Base-by-base conservation (phyloP, 75 land plant species). In the Isoetes taiwanensis region DNA sequence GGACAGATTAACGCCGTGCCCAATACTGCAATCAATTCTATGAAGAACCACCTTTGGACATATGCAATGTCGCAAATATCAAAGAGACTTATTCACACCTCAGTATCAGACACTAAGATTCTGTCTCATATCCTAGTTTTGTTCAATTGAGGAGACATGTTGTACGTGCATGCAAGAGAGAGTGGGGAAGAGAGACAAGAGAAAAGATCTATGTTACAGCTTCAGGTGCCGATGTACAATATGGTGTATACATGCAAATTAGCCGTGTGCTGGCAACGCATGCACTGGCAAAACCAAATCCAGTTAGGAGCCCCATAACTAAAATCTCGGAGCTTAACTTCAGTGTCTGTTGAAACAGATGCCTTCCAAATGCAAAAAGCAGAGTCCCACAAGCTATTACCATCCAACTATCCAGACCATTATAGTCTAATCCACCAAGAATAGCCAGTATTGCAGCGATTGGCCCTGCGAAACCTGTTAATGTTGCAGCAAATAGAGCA, bases 201-300 rank as follows among this genome's bases (percentile, higher is more conserved):
- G n/a, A n/a, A n/a, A n/a, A n/a, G n/a, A n/a, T n/a, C n/a, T 66
- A 88, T 62, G 77, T 83, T 31, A 90, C 97, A 63, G 89, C 89
- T 67, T 83, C 89, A 20, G 89, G 89, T 25, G 88, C 95, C 24
- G 94, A 86, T 52, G 76, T 83, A 59, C 97, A 91, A 42, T 87
- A 91, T 17, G 89, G 95, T 26, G 97, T 91, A 65, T 87, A 81
- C 77, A 91, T 48, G 65, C 97, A 91, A 31, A 91, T 94, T 41
- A 91, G 32, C 59, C 77, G 72, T 27, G 95, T 91, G 52, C 74
- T 83, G 2, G 72, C 80, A n/a, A 91, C 59, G 56, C 94, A 86
- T 37, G 76, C 16, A 26, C 54, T 58, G 24, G 97, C 78, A 63
- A 91, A 79, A 6, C 57, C 77, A 37, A 81, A 1, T 3, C 97